Evolutionary conservation across 768 basidiomycete genomes (phyloP), one percentile per base, ranked within the genome.

Genomic region (Collybia sordida): DNA sequence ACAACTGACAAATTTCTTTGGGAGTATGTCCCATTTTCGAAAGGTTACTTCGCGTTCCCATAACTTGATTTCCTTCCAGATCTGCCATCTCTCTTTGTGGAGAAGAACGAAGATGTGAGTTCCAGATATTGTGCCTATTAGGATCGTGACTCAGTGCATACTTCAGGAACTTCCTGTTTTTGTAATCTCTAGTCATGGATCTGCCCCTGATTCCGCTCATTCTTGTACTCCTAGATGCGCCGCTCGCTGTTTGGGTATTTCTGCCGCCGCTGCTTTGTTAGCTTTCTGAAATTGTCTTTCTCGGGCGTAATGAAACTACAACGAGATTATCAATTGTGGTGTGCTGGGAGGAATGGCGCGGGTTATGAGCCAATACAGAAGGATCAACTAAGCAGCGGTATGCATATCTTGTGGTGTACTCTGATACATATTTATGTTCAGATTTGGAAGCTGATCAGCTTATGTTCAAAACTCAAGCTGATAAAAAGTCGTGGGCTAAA

Each of bases 201-300:
- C 17, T 23, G 12, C 14, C 3, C 8, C 19, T 11, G 17, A 12
- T 21, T 24, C 1, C 14, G 8, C 23, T 31, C 18, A 27, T 50
- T 43, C 8, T 17, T 43, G 31, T 25, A 27, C 34, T 24, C 25
- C 40, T 46, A 92, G 90, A 74, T 73, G 45, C 82, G 87, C 22
- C 83, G 88, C 17, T 93, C 91, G 2, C 67, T 89, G 18, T 88
- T 92, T 63, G 92, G 90, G 2, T 89, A 82, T 58, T 93, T 92
- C 60, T 83, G 80, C 56, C 85, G 90, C 41, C 78, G 91, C 35
- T 90, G 87, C 61, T 85, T 78, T 52, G 75, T 90, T 42, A 85
- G 79, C 57, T 92, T 86, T 65, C 61, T 79, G 57, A 92, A 92
- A 61, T 71, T 93, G 3, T 88, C 90, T 0, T 91, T 86, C 56